These are phyloP conservation scores for Aphanoascus verrucosus DNA, from an alignment of 2,329 filamentous ascomycete genomes.

Conservation along the genomic window DNA sequence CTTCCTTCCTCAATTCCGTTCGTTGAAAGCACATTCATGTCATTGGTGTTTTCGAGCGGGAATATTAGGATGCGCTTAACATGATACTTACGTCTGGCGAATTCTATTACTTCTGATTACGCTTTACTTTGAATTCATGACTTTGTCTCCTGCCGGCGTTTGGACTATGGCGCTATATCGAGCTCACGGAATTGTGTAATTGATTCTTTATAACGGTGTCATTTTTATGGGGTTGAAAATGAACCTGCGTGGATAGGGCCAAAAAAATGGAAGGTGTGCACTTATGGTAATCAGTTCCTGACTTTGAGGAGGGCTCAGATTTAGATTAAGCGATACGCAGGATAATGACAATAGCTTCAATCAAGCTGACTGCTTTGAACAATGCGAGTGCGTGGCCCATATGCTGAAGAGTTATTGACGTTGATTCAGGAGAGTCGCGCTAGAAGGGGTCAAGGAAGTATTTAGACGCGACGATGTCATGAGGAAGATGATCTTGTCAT, in stretches of 20 bases:
- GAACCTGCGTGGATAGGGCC: neutral
- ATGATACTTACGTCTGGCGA: neutral
- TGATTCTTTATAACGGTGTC: neutral
- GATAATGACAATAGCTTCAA: neutral
- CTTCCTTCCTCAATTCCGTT: neutral
- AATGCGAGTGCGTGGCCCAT: no score
- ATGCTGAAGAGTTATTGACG: no score
- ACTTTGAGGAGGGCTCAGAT: neutral
- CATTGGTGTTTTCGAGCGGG: neutral
- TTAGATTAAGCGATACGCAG: neutral
- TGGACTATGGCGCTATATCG: neutral
- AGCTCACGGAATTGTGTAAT: neutral
- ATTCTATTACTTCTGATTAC: neutral
- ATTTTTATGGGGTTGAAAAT: neutral
- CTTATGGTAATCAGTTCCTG: neutral
- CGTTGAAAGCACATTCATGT: neutral
- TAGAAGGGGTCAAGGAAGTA: no score
- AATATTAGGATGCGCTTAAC: neutral
- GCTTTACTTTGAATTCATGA: neutral
- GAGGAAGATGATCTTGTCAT: no score
- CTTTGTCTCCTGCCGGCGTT: conserved; percentile 7
- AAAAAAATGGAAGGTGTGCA: neutral
- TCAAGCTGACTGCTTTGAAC: neutral
- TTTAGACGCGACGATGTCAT: no score
- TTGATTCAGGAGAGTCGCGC: no score